Percentiles rank a stretch among this genome's conserved stretches.
These are phyloP conservation scores for Camelina sativa DNA, from an alignment of 345 rosid genomes.

Conservation along the genomic window DNA sequence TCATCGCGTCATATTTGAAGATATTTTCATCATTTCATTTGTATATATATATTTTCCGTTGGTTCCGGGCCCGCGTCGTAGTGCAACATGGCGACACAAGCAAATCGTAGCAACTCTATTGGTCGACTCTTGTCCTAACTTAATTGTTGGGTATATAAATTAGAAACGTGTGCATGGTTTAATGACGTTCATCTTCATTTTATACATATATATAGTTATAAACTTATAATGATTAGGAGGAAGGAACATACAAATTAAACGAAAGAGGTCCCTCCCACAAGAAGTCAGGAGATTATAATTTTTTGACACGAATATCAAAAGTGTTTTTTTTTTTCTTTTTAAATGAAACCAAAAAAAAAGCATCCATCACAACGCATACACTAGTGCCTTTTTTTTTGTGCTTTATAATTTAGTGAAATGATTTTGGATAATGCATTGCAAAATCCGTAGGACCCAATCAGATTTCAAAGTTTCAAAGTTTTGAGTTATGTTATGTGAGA, in stretches of 20 bases:
- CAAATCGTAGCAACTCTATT: constrained; percentile 35
- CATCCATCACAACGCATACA: constrained; percentile 42
- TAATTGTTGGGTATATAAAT: constrained; percentile 27
- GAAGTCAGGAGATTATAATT: constrained; percentile 42
- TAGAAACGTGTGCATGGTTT: constrained; percentile 40
- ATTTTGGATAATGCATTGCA: constrained; percentile 38
- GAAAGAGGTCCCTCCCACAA: constrained; percentile 21
- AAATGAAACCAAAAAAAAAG: constrained; percentile 6
- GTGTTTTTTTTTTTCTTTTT: neutral
- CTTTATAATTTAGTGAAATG: neutral
- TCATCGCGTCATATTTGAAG: constrained; percentile 5
- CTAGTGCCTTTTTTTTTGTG: neutral
- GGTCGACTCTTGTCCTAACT: constrained; percentile 42
- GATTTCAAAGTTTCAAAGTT: constrained; percentile 38
- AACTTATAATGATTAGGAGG: constrained; percentile 19
- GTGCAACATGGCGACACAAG: constrained; percentile 45
- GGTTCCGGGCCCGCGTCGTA: constrained; percentile 11
- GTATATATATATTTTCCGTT: neutral
- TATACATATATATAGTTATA: neutral
- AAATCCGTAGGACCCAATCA: constrained; percentile 49
- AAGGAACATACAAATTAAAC: constrained; percentile 7
- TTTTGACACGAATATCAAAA: constrained; percentile 32
- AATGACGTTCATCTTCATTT: constrained; percentile 31
- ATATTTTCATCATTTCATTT: constrained; percentile 24
- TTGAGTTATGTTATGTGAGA: constrained; percentile 23